Evolutionary conservation across 2,329 filamentous ascomycete species (phyloP).

Genomic region (Lasiodiplodia hormozganensis): DNA sequence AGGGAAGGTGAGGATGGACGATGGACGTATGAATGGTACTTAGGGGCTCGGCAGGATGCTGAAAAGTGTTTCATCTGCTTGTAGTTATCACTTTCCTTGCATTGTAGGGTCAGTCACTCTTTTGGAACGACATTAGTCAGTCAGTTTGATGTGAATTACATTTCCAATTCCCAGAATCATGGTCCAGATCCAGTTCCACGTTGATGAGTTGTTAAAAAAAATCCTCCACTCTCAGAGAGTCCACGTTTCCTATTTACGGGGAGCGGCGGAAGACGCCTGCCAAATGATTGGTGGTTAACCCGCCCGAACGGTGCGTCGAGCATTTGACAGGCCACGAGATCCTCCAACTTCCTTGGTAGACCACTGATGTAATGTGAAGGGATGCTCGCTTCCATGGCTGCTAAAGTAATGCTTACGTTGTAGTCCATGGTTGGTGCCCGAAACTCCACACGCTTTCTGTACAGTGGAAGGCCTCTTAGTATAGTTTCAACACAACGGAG

Average conservation of each 20-base stretch:
- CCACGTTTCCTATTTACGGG: slow-evolving; percentile 18
- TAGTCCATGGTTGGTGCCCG: background rate
- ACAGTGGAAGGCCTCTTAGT: slow-evolving; percentile 28
- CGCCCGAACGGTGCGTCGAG: slow-evolving; percentile 32
- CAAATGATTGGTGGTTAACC: slow-evolving; percentile 19
- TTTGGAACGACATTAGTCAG: no score
- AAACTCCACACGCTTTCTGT: slow-evolving; percentile 30
- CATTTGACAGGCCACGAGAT: slow-evolving; percentile 29
- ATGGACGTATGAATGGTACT: background rate
- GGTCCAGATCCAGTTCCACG: no score
- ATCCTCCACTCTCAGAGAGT: background rate
- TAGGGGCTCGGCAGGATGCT: background rate
- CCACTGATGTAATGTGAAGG: slow-evolving; percentile 32
- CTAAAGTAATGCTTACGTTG: slow-evolving; percentile 23
- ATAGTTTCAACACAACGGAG: slow-evolving; percentile 29
- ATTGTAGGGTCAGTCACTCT: no score
- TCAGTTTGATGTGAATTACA: background rate
- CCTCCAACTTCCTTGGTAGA: slow-evolving; percentile 27
- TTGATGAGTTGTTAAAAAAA: background rate
- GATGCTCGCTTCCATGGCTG: slow-evolving; percentile 28
- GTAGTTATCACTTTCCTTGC: background rate
- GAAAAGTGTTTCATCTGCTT: background rate
- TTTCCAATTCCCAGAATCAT: background rate
- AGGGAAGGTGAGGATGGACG: background rate
- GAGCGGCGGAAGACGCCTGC: slow-evolving; percentile 30